phyloP scores from a whole-genome alignment of 495 filamentous ascomycete genomes.

The Hyaloscypha finlandica region DNA sequence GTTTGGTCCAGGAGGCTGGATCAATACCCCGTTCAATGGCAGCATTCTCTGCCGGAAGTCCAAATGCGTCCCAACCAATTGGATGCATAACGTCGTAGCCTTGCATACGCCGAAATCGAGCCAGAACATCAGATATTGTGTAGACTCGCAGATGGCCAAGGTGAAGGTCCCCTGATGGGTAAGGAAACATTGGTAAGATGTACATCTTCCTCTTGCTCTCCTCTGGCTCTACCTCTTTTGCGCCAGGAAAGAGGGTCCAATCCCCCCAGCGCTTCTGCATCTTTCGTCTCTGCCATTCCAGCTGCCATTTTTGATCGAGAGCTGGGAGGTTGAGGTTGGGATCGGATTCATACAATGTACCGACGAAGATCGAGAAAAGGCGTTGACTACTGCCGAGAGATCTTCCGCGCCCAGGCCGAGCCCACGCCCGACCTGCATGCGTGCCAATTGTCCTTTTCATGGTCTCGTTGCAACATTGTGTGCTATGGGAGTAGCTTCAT shows the following conservation, averaged over 20 bases:
- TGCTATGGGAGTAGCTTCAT: constrained; percentile 27
- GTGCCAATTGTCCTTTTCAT: constrained; percentile 11
- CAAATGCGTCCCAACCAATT: constrained; percentile 95
- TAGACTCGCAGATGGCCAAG: constrained; percentile 88
- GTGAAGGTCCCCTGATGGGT: constrained; percentile 87
- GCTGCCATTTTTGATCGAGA: constrained; percentile 77
- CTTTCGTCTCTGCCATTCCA: constrained; percentile 47
- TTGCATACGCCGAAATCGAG: constrained; percentile 74
- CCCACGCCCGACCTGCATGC: background rate
- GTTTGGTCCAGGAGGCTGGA: constrained; percentile 74
- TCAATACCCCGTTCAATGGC: constrained; percentile 84
- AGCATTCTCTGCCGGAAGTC: constrained; percentile 88
- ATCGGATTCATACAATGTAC: background rate
- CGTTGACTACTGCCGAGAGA: background rate
- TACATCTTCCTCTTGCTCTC: constrained; percentile 59
- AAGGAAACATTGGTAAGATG: constrained; percentile 90
- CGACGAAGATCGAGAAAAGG: background rate
- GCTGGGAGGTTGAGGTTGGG: constrained; percentile 44
- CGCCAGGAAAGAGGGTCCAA: background rate
- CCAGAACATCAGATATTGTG: constrained; percentile 84
- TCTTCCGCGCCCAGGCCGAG: background rate
- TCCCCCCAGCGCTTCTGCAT: constrained; percentile 1
- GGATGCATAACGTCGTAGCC: constrained; percentile 79
- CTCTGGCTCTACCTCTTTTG: constrained; percentile 4
- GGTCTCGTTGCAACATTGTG: constrained; percentile 15